These are phyloP conservation scores for Diaporthe velutina DNA, from an alignment of 2,329 filamentous ascomycete genomes.

Conservation along the genomic window DNA sequence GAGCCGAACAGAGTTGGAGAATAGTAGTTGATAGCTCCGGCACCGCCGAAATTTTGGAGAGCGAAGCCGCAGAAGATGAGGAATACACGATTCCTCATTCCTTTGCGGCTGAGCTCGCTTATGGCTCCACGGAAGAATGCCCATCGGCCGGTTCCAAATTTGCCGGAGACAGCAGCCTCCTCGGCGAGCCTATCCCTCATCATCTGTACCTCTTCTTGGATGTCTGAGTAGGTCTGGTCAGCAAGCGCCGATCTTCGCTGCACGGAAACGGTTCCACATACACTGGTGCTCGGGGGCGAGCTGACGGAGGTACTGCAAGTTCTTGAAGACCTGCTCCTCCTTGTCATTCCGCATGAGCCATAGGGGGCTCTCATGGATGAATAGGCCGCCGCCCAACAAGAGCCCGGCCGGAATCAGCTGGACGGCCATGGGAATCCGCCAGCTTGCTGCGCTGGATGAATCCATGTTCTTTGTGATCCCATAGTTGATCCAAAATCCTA, in stretches of 20 bases:
- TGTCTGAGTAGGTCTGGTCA: conserved; percentile 41
- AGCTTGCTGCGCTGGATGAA: conserved; percentile 50
- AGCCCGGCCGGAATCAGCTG: conserved; percentile 58
- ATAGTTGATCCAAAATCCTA: conserved; percentile 67
- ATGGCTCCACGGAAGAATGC: conserved; percentile 45
- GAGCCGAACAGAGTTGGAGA: conserved; percentile 56
- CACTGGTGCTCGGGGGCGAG: conserved; percentile 54
- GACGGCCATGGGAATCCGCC: conserved; percentile 64
- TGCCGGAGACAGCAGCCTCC: conserved; percentile 49
- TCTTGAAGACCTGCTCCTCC: conserved; percentile 55
- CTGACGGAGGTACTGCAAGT: conserved; percentile 57
- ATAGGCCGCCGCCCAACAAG: conserved; percentile 58
- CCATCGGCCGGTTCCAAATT: conserved; percentile 51
- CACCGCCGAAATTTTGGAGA: conserved; percentile 54
- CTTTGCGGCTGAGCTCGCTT: conserved; percentile 52
- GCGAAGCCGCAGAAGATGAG: conserved; percentile 55
- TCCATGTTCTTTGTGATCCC: conserved; percentile 57
- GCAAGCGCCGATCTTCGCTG: not conserved
- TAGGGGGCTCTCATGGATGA: conserved; percentile 55
- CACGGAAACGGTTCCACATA: not conserved
- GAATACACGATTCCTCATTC: conserved; percentile 56
- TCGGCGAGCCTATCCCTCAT: conserved; percentile 54
- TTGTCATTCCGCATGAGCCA: conserved; percentile 58
- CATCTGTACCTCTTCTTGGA: conserved; percentile 63
- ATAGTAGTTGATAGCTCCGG: conserved; percentile 59